Conservation (phyloP, 164 flowering plant species). For the Berberis vulgaris region DNA sequence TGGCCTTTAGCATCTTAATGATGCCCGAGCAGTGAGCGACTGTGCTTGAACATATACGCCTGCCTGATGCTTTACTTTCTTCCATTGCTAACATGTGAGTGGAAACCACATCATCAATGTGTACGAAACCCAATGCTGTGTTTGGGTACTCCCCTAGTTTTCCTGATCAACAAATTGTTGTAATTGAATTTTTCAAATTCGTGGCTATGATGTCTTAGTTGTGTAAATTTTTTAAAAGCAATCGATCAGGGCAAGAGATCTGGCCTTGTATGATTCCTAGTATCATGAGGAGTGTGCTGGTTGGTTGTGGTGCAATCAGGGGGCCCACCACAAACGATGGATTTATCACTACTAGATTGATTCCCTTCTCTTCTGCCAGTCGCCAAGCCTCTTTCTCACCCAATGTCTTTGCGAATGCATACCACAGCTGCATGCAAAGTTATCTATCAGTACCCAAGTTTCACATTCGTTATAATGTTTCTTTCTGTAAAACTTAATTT, state of each 20-base stretch:
- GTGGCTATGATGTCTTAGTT: background rate
- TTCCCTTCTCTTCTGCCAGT: slow-evolving; percentile 31
- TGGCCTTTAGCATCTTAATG: slow-evolving; percentile 62
- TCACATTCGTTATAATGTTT: too few species aligned
- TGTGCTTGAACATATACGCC: slow-evolving; percentile 69
- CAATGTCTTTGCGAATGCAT: slow-evolving; percentile 67
- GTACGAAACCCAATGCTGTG: slow-evolving; percentile 68
- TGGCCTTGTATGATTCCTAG: slow-evolving; percentile 55
- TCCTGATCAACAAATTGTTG: slow-evolving; percentile 26
- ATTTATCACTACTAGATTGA: too few species aligned
- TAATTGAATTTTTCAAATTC: background rate
- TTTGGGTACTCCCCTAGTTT: slow-evolving; percentile 52
- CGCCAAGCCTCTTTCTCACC: slow-evolving; percentile 69
- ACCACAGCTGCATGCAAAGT: slow-evolving; percentile 54
- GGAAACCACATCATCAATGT: slow-evolving; percentile 75
- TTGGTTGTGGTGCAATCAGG: slow-evolving; percentile 72
- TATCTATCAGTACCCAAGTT: background rate
- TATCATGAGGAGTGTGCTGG: slow-evolving; percentile 61
- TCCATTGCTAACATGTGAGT: slow-evolving; percentile 86
- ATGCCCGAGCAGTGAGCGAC: slow-evolving; percentile 85
- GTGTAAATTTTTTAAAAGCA: background rate
- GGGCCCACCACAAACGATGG: slow-evolving; percentile 53
- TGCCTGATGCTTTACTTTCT: slow-evolving; percentile 62
- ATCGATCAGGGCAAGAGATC: background rate
- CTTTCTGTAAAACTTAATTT: too few species aligned